Evolutionary conservation across 176 grass and related monocot genomes (phyloP).

Genomic region (Urochloa ruziziensis): DNA sequence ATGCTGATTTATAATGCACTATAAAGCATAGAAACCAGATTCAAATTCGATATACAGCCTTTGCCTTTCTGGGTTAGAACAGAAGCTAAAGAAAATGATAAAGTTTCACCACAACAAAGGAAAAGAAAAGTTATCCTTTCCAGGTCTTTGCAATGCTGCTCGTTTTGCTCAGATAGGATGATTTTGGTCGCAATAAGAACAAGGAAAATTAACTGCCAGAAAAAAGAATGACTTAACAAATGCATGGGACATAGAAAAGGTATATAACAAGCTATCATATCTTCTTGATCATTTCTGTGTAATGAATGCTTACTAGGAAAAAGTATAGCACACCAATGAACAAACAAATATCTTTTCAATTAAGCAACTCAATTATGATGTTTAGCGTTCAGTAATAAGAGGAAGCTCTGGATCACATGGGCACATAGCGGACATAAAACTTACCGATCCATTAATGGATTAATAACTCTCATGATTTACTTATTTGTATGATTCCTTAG

Average conservation of each 20-base stretch:
- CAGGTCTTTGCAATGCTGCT: background rate
- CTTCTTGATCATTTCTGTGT: background rate
- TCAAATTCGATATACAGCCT: background rate
- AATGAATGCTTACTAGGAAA: background rate
- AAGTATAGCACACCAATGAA: background rate
- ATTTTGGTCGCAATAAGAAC: background rate
- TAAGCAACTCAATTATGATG: constrained; percentile 14
- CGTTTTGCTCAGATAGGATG: constrained; percentile 1
- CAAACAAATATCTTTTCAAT: constrained; percentile 5
- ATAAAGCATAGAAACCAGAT: background rate
- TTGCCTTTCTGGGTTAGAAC: constrained; percentile 5
- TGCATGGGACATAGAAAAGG: background rate
- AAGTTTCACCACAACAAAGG: background rate
- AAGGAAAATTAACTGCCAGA: background rate
- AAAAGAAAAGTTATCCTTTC: background rate
- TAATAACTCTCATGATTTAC: background rate
- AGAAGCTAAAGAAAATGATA: background rate
- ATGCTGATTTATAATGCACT: background rate
- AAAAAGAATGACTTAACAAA: background rate
- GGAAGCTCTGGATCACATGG: background rate
- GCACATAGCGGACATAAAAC: constrained; percentile 1
- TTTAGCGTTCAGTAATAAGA: background rate
- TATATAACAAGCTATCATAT: background rate
- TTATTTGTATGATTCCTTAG: constrained; percentile 57
- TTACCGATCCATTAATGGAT: constrained; percentile 26